Conservation (phyloP, 805 yeast genomes). For the Saturnispora silvae region DNA sequence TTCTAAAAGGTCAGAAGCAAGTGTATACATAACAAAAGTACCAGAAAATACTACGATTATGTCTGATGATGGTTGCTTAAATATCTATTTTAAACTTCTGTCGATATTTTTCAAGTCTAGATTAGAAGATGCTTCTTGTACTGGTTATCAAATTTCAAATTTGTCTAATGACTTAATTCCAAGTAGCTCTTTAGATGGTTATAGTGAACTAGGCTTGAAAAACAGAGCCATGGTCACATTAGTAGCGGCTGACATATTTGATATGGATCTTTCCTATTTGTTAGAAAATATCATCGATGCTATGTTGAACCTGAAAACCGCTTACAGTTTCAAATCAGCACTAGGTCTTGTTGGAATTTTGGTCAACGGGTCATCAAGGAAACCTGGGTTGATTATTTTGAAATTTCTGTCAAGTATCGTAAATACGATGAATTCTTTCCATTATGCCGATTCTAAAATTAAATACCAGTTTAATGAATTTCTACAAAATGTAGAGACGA, state of each 20-base stretch:
- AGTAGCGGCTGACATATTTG: constrained; percentile 22
- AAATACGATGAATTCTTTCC: constrained; percentile 11
- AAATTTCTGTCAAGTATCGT: constrained; percentile 13
- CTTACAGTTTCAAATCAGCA: constrained; percentile 8
- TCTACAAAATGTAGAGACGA: constrained; percentile 7
- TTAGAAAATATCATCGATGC: constrained; percentile 17
- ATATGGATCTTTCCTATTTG: constrained; percentile 18
- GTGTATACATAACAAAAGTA: constrained; percentile 9
- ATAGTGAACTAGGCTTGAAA: constrained; percentile 17
- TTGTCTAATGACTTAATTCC: constrained; percentile 21
- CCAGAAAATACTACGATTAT: constrained; percentile 6
- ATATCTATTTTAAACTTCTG: constrained; percentile 24
- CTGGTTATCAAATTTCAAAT: constrained; percentile 1
- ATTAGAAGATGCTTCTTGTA: neutral
- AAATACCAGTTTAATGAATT: constrained; percentile 11
- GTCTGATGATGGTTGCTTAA: constrained; percentile 23
- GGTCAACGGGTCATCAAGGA: constrained; percentile 7
- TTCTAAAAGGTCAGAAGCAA: constrained; percentile 1
- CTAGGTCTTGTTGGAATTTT: constrained; percentile 8
- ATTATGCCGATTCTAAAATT: constrained; percentile 3
- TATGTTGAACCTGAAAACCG: constrained; percentile 9
- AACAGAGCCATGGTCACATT: constrained; percentile 24
- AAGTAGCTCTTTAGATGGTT: constrained; percentile 21
- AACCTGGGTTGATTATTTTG: constrained; percentile 15
- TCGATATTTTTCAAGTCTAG: constrained; percentile 14